Percentiles rank a stretch among this genome's conserved stretches.
Conservation (phyloP, 208 protist species). For the Trypanosomatidae sp. region DNA sequence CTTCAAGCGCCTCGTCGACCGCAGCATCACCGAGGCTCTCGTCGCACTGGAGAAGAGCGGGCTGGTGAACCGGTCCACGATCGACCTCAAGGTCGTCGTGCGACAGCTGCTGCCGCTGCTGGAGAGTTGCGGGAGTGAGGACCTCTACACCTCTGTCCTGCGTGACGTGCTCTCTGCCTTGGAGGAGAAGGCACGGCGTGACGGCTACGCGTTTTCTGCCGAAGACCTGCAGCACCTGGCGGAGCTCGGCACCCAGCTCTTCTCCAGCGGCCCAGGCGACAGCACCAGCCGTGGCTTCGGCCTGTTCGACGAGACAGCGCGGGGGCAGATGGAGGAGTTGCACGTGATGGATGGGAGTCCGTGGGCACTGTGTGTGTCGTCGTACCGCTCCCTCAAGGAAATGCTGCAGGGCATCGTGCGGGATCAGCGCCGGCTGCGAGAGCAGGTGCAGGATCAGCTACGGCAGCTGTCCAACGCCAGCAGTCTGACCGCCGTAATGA, state of each 20-base stretch:
- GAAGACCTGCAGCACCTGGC: slow-evolving; percentile 61
- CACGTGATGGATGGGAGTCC: slow-evolving; percentile 88
- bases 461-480: slow-evolving; percentile 27
- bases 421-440: slow-evolving; percentile 57
- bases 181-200: slow-evolving; percentile 67
- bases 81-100: slow-evolving; percentile 51
- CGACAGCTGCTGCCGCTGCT: slow-evolving; percentile 61
- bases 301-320: slow-evolving; percentile 48
- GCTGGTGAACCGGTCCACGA: slow-evolving; percentile 33
- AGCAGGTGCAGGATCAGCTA: slow-evolving; percentile 58
- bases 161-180: slow-evolving; percentile 62
- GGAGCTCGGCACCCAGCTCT: slow-evolving; percentile 67
- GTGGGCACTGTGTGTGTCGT: slow-evolving; percentile 68
- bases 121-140: slow-evolving; percentile 57
- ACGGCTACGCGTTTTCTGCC: slow-evolving; percentile 44
- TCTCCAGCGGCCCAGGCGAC: slow-evolving; percentile 31
- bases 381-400: slow-evolving; percentile 78
- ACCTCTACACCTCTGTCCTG: slow-evolving; percentile 66
- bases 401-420: slow-evolving; percentile 61
- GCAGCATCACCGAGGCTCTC: slow-evolving; percentile 50
- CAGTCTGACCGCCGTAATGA: slow-evolving; percentile 24
- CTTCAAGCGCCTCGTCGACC: slow-evolving; percentile 60
- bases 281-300: slow-evolving; percentile 18
- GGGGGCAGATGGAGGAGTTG: slow-evolving; percentile 81
- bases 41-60: slow-evolving; percentile 54